Evolutionary conservation across 345 rosid genomes (phyloP), one percentile per base, ranked within the genome.

Genomic region (Nasturtium officinale): DNA sequence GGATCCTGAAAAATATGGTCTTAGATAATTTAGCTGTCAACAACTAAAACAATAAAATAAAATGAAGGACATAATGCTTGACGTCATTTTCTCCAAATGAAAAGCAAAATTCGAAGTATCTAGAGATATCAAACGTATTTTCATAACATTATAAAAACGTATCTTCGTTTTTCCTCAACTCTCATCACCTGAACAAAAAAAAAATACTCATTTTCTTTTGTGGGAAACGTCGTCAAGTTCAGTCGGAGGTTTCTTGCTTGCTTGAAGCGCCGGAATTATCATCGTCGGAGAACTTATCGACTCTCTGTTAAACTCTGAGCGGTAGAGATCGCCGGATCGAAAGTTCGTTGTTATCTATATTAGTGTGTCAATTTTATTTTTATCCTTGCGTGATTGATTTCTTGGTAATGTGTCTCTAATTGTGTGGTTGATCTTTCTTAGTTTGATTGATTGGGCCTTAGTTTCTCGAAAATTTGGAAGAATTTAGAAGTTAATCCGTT

Each of bases 271-370:
- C 26, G 45, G 63, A 40, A 2, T 11, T 2, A 6, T 59, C 63
- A 6, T 59, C 63, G 55, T 23, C 73, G 47, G 69, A 47, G 67
- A 59, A 47, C 23, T 57, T 28, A 32, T 7, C 77, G 6, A 15
- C 4, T 45, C 25, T 72, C 63, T 29, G 28, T 42, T 4, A 42
- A 30, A 18, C 55, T 77, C 61, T 13, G 79, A 69, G 75, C 78
- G 69, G 69, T 61, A 69, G 78, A 76, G 76, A 62, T 67, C 75
- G 77, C 33, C 59, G 51, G 79, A 65, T 74, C 65, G 85, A 83
- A 85, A 81, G 89, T 87, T 87, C 89, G 89, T 87, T 69, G 89
- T 87, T 69, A 78, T 83, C 43, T 67, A 15, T 70, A 61, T 7
- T 70, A 57, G 64, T 32, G 45, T 52, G 52, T 42, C 30, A 5